These are phyloP conservation scores for Pseudozyma tsukubaensis DNA, from an alignment of 1,284 basidiomycete genomes.

Conservation along the genomic window DNA sequence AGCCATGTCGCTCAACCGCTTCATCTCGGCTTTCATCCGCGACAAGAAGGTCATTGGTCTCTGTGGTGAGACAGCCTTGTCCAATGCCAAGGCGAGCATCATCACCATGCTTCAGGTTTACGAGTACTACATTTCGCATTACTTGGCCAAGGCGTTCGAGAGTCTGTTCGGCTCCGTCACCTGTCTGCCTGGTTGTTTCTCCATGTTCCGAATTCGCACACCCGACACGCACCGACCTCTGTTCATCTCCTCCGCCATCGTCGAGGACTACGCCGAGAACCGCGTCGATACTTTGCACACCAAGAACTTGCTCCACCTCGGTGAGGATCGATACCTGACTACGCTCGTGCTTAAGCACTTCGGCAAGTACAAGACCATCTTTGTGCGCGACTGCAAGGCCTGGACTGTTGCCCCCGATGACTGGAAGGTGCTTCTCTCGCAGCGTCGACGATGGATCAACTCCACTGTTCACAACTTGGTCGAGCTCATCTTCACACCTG, in stretches of 20 bases:
- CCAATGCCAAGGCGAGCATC: conserved; percentile 90
- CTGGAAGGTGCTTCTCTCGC: conserved; percentile 94
- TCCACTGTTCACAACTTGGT: conserved; percentile 97
- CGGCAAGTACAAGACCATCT: conserved; percentile 81
- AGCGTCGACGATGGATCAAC: conserved; percentile 99
- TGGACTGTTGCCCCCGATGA: conserved; percentile 73
- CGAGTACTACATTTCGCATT: conserved; percentile 71
- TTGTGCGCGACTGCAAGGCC: conserved; percentile 91
- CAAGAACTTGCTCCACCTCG: conserved; percentile 88
- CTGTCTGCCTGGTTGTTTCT: conserved; percentile 82
- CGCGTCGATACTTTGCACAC: conserved; percentile 94
- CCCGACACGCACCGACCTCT: conserved; percentile 68
- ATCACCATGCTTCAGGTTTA: conserved; percentile 96
- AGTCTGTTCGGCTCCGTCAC: conserved; percentile 96
- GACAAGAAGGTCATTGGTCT: conserved; percentile 93
- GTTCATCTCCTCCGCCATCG: conserved; percentile 80
- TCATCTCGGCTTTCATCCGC: conserved; percentile 85
- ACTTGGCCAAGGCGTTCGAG: conserved; percentile 98
- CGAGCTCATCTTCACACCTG: conserved; percentile 89
- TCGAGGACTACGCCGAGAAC: conserved; percentile 94
- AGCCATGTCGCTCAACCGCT: conserved; percentile 83
- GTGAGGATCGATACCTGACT: conserved; percentile 98
- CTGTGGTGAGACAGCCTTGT: conserved; percentile 90
- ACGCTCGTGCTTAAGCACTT: conserved; percentile 85
- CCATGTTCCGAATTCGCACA: conserved; percentile 67